Base-by-base conservation (phyloP, 495 filamentous ascomycete species). In the Podospora australis region DNA sequence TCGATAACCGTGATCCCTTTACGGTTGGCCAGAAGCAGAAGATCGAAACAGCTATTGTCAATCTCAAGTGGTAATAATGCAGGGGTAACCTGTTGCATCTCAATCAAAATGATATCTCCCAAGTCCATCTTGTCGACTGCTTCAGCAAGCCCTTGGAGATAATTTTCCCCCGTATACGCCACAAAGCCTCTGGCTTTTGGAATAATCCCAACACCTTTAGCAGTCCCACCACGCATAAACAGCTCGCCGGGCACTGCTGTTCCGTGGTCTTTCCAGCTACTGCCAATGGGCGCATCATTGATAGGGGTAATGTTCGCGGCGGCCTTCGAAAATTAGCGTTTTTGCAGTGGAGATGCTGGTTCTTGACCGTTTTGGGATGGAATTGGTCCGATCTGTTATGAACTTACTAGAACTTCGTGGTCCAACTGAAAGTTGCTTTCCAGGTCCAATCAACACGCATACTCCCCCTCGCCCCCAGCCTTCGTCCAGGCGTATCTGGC, bases 221-320 rank as follows among this genome's bases (percentile, higher is more conserved):
- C 20, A 16, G 35, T 39, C 35, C 55, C 55, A 39, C 55, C 55
- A 2, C 39, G 39, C 55, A 51, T 54, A 23, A 58, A 22, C 40
- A 58, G 51, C 48, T 58, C 55, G 1, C 55, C 55, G 20, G 55
- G 30, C 21, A 58, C 55, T 1, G 44, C 40, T 7, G 55, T 58
- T 14, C 55, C 55, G 28, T 58, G 55, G 1, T 22, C n/a, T n/a
- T n/a, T n/a, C n/a, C n/a, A n/a, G n/a, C n/a, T n/a, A n/a, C n/a
- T n/a, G n/a, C n/a, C n/a, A n/a, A n/a, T n/a, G n/a, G n/a, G n/a
- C n/a, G n/a, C n/a, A n/a, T n/a, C n/a, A 25, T 16, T 44, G 48
- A 23, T 46, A 41, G 13, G 6, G 17, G 23, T 6, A 14, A 40
- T 52, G 24, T 48, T 52, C 17, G 41, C 45, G 2, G 45, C 30